These are phyloP conservation scores for Candida mesenterica DNA, from an alignment of 1,139 yeast genomes.

Conservation along the genomic window DNA sequence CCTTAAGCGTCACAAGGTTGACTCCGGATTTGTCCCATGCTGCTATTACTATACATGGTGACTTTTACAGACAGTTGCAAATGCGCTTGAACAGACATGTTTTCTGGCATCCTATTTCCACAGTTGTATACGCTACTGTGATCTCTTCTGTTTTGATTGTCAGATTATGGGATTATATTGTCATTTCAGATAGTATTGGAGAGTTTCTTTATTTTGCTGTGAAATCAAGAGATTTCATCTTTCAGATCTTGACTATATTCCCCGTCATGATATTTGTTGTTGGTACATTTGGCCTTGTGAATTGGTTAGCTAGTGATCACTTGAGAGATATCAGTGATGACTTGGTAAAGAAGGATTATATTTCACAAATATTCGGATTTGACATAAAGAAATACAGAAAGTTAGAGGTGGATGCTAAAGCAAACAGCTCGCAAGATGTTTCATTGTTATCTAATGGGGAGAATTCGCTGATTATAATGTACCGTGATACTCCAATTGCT, in stretches of 20 bases:
- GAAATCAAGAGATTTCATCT: slow-evolving; percentile 26
- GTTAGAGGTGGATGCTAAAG: slow-evolving; percentile 5
- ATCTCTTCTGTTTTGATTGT: slow-evolving; percentile 22
- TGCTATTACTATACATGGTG: slow-evolving; percentile 61
- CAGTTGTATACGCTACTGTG: slow-evolving; percentile 25
- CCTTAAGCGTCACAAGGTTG: slow-evolving; percentile 43
- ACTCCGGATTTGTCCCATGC: slow-evolving; percentile 60
- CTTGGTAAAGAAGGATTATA: slow-evolving; percentile 28
- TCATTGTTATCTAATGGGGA: slow-evolving; percentile 32
- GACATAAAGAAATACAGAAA: slow-evolving; percentile 45
- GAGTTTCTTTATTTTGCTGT: slow-evolving; percentile 31
- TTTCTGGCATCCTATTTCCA: slow-evolving; percentile 47
- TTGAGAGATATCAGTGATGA: slow-evolving; percentile 45
- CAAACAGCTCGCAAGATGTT: slow-evolving; percentile 22
- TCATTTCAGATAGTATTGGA: slow-evolving; percentile 31
- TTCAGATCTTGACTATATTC: slow-evolving; percentile 25
- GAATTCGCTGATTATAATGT: slow-evolving; percentile 54
- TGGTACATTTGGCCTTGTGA: slow-evolving; percentile 27
- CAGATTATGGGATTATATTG: slow-evolving; percentile 35
- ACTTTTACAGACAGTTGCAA: slow-evolving; percentile 58
- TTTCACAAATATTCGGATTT: slow-evolving; percentile 50
- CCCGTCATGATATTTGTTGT: slow-evolving; percentile 27
- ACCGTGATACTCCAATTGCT: slow-evolving; percentile 70
- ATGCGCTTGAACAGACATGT: slow-evolving; percentile 47
- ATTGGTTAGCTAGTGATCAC: slow-evolving; percentile 45